phyloP scores from a whole-genome alignment of 2,329 filamentous ascomycete species.

The Stenocarpella maydis region DNA sequence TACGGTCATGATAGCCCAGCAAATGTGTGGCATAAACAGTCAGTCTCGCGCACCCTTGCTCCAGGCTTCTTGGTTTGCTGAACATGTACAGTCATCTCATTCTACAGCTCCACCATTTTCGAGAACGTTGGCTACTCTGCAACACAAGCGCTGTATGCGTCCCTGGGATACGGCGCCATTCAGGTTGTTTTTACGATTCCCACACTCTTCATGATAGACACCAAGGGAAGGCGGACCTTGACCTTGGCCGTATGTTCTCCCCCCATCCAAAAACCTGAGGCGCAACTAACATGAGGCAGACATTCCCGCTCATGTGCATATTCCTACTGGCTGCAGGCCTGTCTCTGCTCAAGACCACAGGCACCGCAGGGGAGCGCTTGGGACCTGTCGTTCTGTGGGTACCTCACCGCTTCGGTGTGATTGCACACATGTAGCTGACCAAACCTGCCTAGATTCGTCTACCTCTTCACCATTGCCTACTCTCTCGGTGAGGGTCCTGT shows the following conservation, averaged over 20 bases:
- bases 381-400: slow-evolving; percentile 59
- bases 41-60: not conserved
- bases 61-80: not conserved
- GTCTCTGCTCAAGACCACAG: slow-evolving; percentile 57
- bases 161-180: slow-evolving; percentile 66
- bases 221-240: slow-evolving; percentile 41
- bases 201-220: slow-evolving; percentile 44
- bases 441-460: slow-evolving; percentile 54
- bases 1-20: slow-evolving; percentile 81
- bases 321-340: slow-evolving; percentile 57
- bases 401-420: not conserved
- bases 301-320: slow-evolving; percentile 63
- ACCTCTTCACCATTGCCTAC: slow-evolving; percentile 69
- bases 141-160: slow-evolving; percentile 66
- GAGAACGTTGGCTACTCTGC: slow-evolving; percentile 62
- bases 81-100: slow-evolving; percentile 64
- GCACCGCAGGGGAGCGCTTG: slow-evolving; percentile 38
- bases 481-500: slow-evolving; percentile 73
- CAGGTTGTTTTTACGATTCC: slow-evolving; percentile 40
- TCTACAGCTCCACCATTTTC: slow-evolving; percentile 75
- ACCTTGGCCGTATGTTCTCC: slow-evolving; percentile 38
- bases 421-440: not conserved
- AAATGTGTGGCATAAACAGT: slow-evolving; percentile 65
- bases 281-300: slow-evolving; percentile 51
- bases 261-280: not conserved